phyloP scores from a whole-genome alignment of 306 rosid species.

The Cucurbita maxima region DNA sequence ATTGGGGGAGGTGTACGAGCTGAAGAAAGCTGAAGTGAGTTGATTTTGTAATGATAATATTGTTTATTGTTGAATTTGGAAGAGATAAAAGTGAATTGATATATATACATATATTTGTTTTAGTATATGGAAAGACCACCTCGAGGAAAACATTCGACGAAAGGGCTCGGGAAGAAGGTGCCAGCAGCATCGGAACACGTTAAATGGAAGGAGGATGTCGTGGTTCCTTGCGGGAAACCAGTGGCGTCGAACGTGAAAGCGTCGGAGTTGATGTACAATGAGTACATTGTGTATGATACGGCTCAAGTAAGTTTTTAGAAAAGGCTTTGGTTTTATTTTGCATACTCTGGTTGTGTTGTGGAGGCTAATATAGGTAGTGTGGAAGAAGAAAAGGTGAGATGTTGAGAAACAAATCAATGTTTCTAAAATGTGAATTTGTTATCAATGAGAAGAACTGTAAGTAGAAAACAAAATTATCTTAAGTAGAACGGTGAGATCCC shows the following conservation, averaged over 20 bases:
- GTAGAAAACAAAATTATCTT: too few species aligned
- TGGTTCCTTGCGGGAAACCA: conserved; percentile 91
- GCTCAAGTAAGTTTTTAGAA: conserved; percentile 56
- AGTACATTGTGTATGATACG: conserved; percentile 75
- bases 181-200: conserved; percentile 45
- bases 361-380: too few species aligned
- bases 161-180: conserved; percentile 80
- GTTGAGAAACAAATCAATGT: too few species aligned
- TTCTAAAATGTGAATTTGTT: too few species aligned
- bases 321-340: not conserved
- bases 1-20: conserved; percentile 70
- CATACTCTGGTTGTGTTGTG: not conserved
- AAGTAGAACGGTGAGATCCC: too few species aligned
- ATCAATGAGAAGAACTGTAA: too few species aligned
- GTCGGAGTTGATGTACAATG: conserved; percentile 88
- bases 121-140: conserved; percentile 93
- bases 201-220: conserved; percentile 62
- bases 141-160: conserved; percentile 78
- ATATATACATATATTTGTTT: not conserved
- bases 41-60: not conserved
- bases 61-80: not conserved
- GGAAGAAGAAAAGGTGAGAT: too few species aligned
- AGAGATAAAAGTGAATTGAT: not conserved
- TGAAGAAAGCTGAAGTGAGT: conserved; percentile 70
- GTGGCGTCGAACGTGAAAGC: conserved; percentile 50